A percentile compares a stretch with the other conserved stretches of the same genome.
phyloP scores from a whole-genome alignment of 1,284 basidiomycete species.

The Rhodofomes roseus region DNA sequence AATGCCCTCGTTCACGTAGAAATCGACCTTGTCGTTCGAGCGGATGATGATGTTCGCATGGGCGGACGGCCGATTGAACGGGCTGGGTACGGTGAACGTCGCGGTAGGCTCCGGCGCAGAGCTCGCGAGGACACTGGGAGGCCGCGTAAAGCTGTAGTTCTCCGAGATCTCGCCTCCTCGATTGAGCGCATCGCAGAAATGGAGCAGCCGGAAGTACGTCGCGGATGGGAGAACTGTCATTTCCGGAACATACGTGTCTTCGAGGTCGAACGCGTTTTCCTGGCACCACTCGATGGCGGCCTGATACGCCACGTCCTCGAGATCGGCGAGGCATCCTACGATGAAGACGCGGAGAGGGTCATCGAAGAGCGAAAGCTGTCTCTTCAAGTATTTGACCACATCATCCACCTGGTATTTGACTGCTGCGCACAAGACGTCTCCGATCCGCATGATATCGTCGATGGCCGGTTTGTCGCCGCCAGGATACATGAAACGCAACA shows the following conservation, averaged over 20 bases:
- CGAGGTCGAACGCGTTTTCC: neutral
- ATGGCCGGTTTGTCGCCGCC: constrained; percentile 3
- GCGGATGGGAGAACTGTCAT: constrained; percentile 11
- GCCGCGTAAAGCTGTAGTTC: neutral
- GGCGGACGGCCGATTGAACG: neutral
- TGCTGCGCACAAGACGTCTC: neutral
- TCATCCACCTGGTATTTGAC: constrained; percentile 16
- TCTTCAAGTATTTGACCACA: neutral
- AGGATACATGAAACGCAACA: constrained; percentile 13
- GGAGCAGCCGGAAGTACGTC: constrained; percentile 9
- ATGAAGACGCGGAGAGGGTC: constrained; percentile 32
- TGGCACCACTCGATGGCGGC: constrained; percentile 1
- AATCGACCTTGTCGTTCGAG: constrained; percentile 4
- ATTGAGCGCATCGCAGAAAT: neutral
- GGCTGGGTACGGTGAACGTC: neutral
- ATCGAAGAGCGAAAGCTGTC: constrained; percentile 1
- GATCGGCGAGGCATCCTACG: constrained; percentile 25
- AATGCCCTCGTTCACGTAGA: constrained; percentile 6
- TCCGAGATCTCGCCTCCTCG: neutral
- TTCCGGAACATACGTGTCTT: constrained; percentile 9
- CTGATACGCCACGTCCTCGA: constrained; percentile 10
- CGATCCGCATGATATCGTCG: neutral
- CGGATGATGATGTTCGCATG: constrained; percentile 7
- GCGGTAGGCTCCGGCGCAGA: neutral
- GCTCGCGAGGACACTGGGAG: neutral